These are phyloP conservation scores for Picochlorum sp. DNA, from an alignment of 139 green algal genomes.

Conservation along the genomic window DNA sequence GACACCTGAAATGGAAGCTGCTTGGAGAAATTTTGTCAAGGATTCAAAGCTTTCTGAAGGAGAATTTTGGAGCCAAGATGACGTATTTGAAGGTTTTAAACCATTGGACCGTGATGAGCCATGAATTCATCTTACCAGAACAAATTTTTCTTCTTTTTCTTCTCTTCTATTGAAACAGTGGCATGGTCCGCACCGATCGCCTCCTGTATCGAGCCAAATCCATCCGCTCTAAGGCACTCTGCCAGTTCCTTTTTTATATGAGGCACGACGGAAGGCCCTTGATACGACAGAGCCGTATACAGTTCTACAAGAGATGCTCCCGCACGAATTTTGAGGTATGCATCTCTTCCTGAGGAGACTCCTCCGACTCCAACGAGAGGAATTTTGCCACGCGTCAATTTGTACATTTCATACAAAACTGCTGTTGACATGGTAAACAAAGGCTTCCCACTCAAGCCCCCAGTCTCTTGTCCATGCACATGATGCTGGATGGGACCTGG, in stretches of 20 bases:
- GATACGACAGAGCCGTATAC: constrained; percentile 88
- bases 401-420: constrained; percentile 77
- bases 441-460: constrained; percentile 80
- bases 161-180: neutral
- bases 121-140: neutral
- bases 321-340: constrained; percentile 90
- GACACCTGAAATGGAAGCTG: constrained; percentile 15
- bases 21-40: constrained; percentile 25
- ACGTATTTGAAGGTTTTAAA: constrained; percentile 23
- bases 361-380: constrained; percentile 89
- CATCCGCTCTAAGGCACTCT: constrained; percentile 59
- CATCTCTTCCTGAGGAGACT: constrained; percentile 70
- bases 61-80: constrained; percentile 18
- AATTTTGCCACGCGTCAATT: constrained; percentile 75
- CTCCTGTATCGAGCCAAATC: constrained; percentile 62
- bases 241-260: constrained; percentile 78
- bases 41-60: constrained; percentile 19
- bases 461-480: constrained; percentile 41
- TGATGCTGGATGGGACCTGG: constrained; percentile 49
- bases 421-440: constrained; percentile 72
- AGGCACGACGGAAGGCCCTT: constrained; percentile 78
- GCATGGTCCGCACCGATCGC: constrained; percentile 70
- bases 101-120: constrained; percentile 17
- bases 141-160: constrained; percentile 4
- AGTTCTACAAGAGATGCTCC: constrained; percentile 91